Percentiles rank a stretch among this genome's conserved stretches.
phyloP scores from a whole-genome alignment of 2,329 filamentous ascomycete genomes.

The Thermothelomyces thermophilus region DNA sequence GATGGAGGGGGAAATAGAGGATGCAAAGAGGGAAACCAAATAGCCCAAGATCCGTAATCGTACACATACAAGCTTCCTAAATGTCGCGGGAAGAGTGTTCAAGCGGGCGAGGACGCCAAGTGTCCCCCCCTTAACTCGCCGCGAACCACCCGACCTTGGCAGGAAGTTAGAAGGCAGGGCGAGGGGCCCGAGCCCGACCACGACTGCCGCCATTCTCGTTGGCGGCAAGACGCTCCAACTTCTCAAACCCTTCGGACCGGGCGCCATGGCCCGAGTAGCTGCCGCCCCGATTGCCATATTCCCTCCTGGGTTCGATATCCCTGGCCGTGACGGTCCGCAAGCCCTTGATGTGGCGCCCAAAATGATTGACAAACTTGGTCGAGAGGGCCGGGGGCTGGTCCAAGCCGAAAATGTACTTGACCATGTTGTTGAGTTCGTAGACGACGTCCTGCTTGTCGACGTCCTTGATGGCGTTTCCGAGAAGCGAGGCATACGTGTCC shows the following conservation, averaged over 20 bases:
- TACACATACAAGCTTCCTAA: slow-evolving; percentile 8
- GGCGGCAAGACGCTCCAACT: slow-evolving; percentile 6
- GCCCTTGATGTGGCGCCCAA: slow-evolving; percentile 26
- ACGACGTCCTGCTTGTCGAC: slow-evolving; percentile 37
- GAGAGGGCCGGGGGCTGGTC: slow-evolving; percentile 38
- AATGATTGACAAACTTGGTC: slow-evolving; percentile 23
- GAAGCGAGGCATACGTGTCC: slow-evolving; percentile 49
- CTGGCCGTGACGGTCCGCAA: slow-evolving; percentile 31
- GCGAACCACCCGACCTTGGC: too few relatives aligned
- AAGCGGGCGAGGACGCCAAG: not conserved
- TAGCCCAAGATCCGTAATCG: slow-evolving; percentile 1
- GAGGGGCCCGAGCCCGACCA: not conserved
- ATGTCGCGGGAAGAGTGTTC: too few relatives aligned
- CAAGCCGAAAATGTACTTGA: slow-evolving; percentile 46
- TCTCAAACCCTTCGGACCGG: slow-evolving; percentile 19
- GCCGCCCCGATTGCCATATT: slow-evolving; percentile 14
- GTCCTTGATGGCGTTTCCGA: slow-evolving; percentile 42
- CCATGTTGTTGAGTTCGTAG: slow-evolving; percentile 48
- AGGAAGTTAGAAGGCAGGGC: slow-evolving; percentile 7
- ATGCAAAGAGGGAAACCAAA: not conserved
- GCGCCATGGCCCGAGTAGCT: slow-evolving; percentile 14
- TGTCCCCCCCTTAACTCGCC: too few relatives aligned
- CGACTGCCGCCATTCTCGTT: not conserved
- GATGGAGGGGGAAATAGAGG: not conserved
- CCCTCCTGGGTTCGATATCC: slow-evolving; percentile 14